Evolutionary conservation across 805 yeast genomes (phyloP), one percentile per base, ranked within the genome.

Genomic region (Starmerella vitae): DNA sequence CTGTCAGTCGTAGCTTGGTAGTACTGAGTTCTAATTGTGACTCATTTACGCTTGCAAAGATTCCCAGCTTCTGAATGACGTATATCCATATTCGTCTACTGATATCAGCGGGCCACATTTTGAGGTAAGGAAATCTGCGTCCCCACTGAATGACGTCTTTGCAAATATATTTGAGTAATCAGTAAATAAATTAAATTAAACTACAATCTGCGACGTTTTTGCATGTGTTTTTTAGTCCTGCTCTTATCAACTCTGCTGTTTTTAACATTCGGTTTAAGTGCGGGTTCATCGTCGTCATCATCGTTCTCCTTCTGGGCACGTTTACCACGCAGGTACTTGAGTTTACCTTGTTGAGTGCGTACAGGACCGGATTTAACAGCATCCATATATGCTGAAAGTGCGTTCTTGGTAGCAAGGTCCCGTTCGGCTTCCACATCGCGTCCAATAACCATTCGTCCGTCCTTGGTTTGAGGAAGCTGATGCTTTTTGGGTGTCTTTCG

Each of bases 321-420:
- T 38, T 67, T 66, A 36, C 74, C 70, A 57, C 78, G 75, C 63
- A 79, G 82, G 65, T 74, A 88, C 63, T 85, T 88, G 68, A 88
- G 72, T 64, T 75, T 84, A 61, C 86, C 86, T 64, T 74, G 75
- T 66, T 83, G 95, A 42, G 96, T 95, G 61, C 94, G 78, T 3
- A 85, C 75, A 22, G 97, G 97, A 19, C 91, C 96, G 51, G 79
- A 81, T 58, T 74, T 78, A 19, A 91, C 84, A 5, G 98, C 98
- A 46, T 85, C 95, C 48, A 85, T 72, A 58, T 91, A 91, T 0
- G 96, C 97, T 55, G 81, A 81, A 48, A 88, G 72, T 14, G 95
- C 93, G 33, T 65, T 62, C 20, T 61, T 48, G 3, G 43, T 38
- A 21, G 43, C 43, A 4, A 24, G 21, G 5, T 41, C 53, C 6